A percentile compares a stretch with the other conserved stretches of the same genome.
Conservation (phyloP, 164 flowering plant species). For the Magnolia officinalis region DNA sequence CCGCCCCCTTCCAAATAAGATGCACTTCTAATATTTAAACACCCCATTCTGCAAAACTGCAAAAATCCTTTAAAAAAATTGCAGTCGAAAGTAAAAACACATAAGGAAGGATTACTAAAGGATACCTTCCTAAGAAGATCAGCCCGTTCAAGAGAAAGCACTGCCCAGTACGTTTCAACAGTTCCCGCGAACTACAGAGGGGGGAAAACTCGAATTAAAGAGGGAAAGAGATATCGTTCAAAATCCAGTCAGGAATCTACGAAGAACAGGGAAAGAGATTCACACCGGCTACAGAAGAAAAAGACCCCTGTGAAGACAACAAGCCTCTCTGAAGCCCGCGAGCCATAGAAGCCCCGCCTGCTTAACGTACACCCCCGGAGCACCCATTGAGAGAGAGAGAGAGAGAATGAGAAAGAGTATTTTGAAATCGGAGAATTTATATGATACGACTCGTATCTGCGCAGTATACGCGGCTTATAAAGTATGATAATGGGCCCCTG, state of each 20-base stretch:
- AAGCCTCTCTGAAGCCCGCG: constrained; percentile 81
- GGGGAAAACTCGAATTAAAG: constrained; percentile 27
- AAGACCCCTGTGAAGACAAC: constrained; percentile 71
- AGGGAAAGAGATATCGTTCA: neutral
- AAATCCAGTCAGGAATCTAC: neutral
- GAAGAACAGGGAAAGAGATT: neutral
- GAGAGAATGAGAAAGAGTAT: neutral
- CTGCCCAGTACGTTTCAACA: constrained; percentile 75
- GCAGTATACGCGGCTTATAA: no score
- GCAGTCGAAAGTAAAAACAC: neutral
- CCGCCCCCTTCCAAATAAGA: no score
- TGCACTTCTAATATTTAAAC: no score
- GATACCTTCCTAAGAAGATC: constrained; percentile 82
- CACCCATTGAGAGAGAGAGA: neutral
- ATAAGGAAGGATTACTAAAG: neutral
- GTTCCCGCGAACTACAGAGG: constrained; percentile 65
- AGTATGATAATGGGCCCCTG: no score
- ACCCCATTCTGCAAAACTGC: neutral
- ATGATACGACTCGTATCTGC: no score
- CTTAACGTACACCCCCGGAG: constrained; percentile 20
- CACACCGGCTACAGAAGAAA: constrained; percentile 59
- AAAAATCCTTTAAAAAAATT: no score
- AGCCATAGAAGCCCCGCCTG: constrained; percentile 53
- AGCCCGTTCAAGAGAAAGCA: constrained; percentile 87
- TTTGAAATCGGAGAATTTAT: no score